Conservation (phyloP, 768 basidiomycete species). For the Tylopilus intermedius region DNA sequence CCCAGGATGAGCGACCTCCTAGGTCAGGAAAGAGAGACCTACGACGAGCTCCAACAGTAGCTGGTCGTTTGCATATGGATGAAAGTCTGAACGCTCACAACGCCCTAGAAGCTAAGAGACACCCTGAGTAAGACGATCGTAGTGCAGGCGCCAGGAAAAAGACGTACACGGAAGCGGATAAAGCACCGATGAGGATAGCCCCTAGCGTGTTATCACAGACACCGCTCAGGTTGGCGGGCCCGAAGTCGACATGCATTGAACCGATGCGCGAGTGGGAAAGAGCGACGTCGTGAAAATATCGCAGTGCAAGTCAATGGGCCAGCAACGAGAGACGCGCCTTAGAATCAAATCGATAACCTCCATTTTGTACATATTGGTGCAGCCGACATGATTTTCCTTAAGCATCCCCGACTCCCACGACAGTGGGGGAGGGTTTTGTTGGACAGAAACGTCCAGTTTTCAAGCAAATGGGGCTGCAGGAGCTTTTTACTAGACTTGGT, state of each 20-base stretch:
- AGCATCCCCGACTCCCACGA: neutral
- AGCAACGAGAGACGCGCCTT: neutral
- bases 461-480: too few relatives aligned
- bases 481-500: too few relatives aligned
- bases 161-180: conserved; percentile 49
- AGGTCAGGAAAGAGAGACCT: conserved; percentile 8
- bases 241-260: conserved; percentile 10
- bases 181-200: conserved; percentile 49
- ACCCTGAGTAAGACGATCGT: neutral
- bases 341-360: too few relatives aligned
- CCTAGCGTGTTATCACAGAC: conserved; percentile 43
- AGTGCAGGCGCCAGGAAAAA: neutral
- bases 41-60: conserved; percentile 36
- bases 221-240: neutral
- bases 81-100: conserved; percentile 51
- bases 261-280: neutral
- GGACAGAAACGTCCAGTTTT: too few relatives aligned
- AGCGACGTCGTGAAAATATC: neutral
- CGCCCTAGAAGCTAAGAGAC: conserved; percentile 46
- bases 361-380: too few relatives aligned
- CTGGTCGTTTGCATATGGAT: conserved; percentile 39
- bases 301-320: neutral
- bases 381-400: too few relatives aligned
- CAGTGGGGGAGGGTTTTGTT: neutral
- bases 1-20: neutral